phyloP scores from a whole-genome alignment of 257 asterid genomes.

The Misopates orontium region DNA sequence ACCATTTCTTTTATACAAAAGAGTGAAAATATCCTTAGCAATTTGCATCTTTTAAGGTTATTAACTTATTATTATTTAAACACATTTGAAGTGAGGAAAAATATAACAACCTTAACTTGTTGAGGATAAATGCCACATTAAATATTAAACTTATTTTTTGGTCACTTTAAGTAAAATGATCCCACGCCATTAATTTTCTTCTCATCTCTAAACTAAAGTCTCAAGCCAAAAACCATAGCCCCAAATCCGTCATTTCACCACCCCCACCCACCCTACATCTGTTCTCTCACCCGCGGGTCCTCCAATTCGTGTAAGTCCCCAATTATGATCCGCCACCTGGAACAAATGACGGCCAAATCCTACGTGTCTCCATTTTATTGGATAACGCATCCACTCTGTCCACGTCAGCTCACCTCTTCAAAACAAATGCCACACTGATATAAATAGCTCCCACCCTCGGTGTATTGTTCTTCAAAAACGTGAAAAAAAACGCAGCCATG shows the following conservation, averaged over 20 bases:
- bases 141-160: too few species aligned
- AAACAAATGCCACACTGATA: slow-evolving; percentile 5
- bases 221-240: neutral
- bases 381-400: slow-evolving; percentile 7
- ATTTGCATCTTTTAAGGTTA: too few species aligned
- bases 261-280: neutral
- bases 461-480: neutral
- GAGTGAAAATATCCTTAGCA: too few species aligned
- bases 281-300: neutral
- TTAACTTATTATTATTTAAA: too few species aligned
- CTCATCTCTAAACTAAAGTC: too few species aligned
- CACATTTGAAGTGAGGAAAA: too few species aligned
- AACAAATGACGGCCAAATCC: slow-evolving; percentile 36
- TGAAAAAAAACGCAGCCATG: slow-evolving; percentile 43
- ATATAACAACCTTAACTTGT: too few species aligned
- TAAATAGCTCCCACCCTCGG: neutral
- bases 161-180: too few species aligned
- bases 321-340: slow-evolving; percentile 56
- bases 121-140: too few species aligned
- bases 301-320: slow-evolving; percentile 43
- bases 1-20: too few species aligned
- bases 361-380: slow-evolving; percentile 22
- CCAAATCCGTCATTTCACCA: neutral
- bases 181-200: too few species aligned
- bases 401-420: slow-evolving; percentile 37